Base-by-base conservation (phyloP, 495 filamentous ascomycete species). In the Darksidea phi region DNA sequence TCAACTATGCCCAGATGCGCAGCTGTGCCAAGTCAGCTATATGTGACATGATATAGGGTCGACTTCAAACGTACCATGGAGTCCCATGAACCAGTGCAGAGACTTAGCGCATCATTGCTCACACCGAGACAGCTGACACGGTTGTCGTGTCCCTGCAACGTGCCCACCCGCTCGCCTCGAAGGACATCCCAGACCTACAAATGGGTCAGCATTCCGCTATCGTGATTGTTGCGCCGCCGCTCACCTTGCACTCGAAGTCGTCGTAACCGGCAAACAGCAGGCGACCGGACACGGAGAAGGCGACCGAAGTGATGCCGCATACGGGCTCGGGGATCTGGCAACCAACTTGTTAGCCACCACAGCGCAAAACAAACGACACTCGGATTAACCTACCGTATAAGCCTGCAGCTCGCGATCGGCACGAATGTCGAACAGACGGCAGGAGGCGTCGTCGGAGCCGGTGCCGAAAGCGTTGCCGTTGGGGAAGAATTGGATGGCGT, bases 51-150 rank as follows among this genome's bases (percentile, higher is more conserved):
- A 32, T 61, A 48, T 52, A 57, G 48, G 54, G 17, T 8, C 36
- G n/a, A 46, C 13, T 49, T 25, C 41, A 55, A 58, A 82, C 91
- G 79, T 86, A 98, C 94, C 76, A 95, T 82, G 67, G 95, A 96
- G 78, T 98, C 94, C 94, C 94, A 98, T 67, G 94, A 98, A 77
- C 94, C 94, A 69, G 94, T 98, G 81, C 94, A 97, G 79, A 98
- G 81, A 78, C 94, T 97, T 80, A 97, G 96, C 54, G 91, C 94
- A 71, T 98, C 94, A 75, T 97, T 97, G 78, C 92, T 97, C 70
- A 98, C 94, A 59, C 94, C 94, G 64, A 98, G 77, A 71, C 94
- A 98, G 84, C 93, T 97, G 67, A 98, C 94, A 62, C 94, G 89
- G 79, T 98, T 98, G 74, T 98, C 95, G 75, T 98, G 94, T 63